Evolutionary conservation across 345 rosid genomes (phyloP).

Genomic region (Gossypium longicalyx): DNA sequence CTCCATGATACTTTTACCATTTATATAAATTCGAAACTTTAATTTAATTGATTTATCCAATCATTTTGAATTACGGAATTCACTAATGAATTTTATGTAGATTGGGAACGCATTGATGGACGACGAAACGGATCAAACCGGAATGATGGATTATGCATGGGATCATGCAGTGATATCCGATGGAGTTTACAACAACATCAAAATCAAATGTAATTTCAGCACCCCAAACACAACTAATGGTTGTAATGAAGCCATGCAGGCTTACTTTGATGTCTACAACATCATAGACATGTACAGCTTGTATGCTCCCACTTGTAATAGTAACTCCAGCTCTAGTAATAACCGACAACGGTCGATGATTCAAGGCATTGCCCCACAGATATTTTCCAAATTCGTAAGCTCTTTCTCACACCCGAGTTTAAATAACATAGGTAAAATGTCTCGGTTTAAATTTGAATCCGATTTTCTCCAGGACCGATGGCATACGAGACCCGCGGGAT

Average conservation of each 20-base stretch:
- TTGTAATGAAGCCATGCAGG: slow-evolving; percentile 33
- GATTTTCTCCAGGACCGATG: slow-evolving; percentile 36
- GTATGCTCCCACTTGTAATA: slow-evolving; percentile 45
- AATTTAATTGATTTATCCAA: background rate
- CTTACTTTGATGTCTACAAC: slow-evolving; percentile 45
- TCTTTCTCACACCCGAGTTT: background rate
- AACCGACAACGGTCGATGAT: slow-evolving; percentile 21
- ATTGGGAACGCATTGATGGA: slow-evolving; percentile 73
- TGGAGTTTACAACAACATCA: slow-evolving; percentile 37
- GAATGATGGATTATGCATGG: slow-evolving; percentile 81
- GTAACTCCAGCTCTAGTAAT: slow-evolving; percentile 19
- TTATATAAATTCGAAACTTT: background rate
- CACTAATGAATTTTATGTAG: slow-evolving; percentile 29
- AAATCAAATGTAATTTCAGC: slow-evolving; percentile 51
- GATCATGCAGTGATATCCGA: slow-evolving; percentile 87
- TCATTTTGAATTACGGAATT: background rate
- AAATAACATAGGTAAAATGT: background rate
- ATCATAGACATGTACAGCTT: slow-evolving; percentile 79
- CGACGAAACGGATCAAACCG: slow-evolving; percentile 66
- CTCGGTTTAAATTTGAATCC: background rate
- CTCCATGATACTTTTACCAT: too few species aligned
- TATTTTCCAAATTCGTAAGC: slow-evolving; percentile 46
- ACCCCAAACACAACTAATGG: slow-evolving; percentile 3
- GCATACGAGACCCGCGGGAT: slow-evolving; percentile 59
- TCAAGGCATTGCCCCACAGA: slow-evolving; percentile 36